These are phyloP conservation scores for Wallemia mellicola DNA, from an alignment of 1,284 basidiomycete species.

Conservation along the genomic window DNA sequence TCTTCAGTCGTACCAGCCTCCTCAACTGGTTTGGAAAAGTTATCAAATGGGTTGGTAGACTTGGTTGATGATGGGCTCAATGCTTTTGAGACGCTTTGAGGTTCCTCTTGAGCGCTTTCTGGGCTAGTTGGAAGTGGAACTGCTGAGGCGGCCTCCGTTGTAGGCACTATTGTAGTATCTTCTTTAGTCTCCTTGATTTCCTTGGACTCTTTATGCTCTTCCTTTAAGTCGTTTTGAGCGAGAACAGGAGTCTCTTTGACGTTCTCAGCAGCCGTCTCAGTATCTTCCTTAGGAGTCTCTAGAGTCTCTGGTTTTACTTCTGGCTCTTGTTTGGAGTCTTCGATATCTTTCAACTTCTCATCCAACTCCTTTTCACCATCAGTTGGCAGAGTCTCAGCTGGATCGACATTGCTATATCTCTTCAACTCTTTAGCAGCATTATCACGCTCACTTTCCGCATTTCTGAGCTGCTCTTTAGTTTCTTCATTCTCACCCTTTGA, in stretches of 20 bases:
- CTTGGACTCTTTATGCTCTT: neutral
- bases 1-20: neutral
- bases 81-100: slow-evolving; percentile 16
- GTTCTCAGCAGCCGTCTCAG: slow-evolving; percentile 22
- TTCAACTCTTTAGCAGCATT: slow-evolving; percentile 33
- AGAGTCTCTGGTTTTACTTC: slow-evolving; percentile 2
- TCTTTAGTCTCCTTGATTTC: slow-evolving; percentile 22
- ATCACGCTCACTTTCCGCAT: slow-evolving; percentile 46
- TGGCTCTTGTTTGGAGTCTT: slow-evolving; percentile 29
- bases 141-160: slow-evolving; percentile 22
- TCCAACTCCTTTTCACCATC: slow-evolving; percentile 1
- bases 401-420: slow-evolving; percentile 1
- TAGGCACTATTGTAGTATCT: slow-evolving; percentile 13
- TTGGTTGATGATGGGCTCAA: slow-evolving; percentile 12
- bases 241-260: slow-evolving; percentile 21
- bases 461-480: slow-evolving; percentile 71
- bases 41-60: slow-evolving; percentile 8
- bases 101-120: slow-evolving; percentile 23
- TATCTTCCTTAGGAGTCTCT: slow-evolving; percentile 17
- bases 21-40: neutral
- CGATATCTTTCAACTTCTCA: slow-evolving; percentile 14
- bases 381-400: slow-evolving; percentile 3
- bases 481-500: slow-evolving; percentile 45
- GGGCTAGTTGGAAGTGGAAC: slow-evolving; percentile 22
- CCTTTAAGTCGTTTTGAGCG: too few species aligned